Evolutionary conservation across 2,329 filamentous ascomycete genomes (phyloP).

Genomic region (Sporothrix luriei): DNA sequence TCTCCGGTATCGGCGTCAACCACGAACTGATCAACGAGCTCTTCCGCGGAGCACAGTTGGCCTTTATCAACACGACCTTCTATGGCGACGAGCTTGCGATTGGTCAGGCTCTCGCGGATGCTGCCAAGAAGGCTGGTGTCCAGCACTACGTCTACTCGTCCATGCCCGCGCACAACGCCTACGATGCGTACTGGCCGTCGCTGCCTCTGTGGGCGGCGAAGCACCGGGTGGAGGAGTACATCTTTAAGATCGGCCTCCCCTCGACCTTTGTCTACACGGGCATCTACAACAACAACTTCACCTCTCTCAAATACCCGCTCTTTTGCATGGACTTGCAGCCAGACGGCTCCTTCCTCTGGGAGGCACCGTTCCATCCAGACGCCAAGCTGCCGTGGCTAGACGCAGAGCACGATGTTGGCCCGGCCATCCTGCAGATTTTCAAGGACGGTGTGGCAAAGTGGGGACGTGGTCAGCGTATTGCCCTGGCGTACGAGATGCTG

Average conservation of each 20-base stretch:
- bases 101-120: constrained; percentile 84
- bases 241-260: constrained; percentile 77
- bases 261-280: constrained; percentile 94
- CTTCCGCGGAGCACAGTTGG: constrained; percentile 81
- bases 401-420: constrained; percentile 92
- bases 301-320: constrained; percentile 83
- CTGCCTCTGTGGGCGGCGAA: constrained; percentile 91
- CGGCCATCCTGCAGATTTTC: constrained; percentile 88
- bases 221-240: constrained; percentile 88
- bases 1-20: constrained; percentile 68
- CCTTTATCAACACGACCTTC: constrained; percentile 97
- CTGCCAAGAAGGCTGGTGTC: constrained; percentile 79
- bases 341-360: constrained; percentile 88
- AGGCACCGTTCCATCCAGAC: constrained; percentile 89
- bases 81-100: constrained; percentile 93
- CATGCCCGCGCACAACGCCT: constrained; percentile 91
- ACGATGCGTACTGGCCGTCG: constrained; percentile 74
- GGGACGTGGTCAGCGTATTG: constrained; percentile 72
- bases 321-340: constrained; percentile 90
- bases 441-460: constrained; percentile 88
- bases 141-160: constrained; percentile 95
- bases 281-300: constrained; percentile 99
- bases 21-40: constrained; percentile 72
- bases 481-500: constrained; percentile 86
- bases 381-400: constrained; percentile 92